phyloP scores from a whole-genome alignment of 805 yeast species.

The Candida coleopterorum region DNA sequence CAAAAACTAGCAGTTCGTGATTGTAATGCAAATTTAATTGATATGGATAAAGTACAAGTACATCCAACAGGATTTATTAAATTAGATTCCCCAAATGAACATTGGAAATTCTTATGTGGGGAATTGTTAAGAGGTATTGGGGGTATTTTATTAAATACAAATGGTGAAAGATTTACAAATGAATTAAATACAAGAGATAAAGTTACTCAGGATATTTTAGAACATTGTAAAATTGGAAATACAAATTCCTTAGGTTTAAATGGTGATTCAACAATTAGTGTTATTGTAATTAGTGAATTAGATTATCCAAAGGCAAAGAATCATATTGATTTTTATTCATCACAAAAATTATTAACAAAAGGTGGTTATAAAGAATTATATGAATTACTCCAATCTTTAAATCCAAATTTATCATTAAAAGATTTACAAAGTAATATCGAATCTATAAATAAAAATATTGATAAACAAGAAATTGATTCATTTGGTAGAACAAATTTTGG shows the following conservation, averaged over 20 bases:
- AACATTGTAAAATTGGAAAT: slow-evolving; percentile 16
- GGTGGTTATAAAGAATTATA: slow-evolving; percentile 19
- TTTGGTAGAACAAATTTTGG: slow-evolving; percentile 33
- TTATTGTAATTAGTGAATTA: slow-evolving; percentile 34
- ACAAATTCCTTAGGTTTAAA: slow-evolving; percentile 1
- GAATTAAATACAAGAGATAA: slow-evolving; percentile 51
- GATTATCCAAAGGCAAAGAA: slow-evolving; percentile 42
- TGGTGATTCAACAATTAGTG: slow-evolving; percentile 14
- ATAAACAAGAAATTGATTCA: slow-evolving; percentile 17
- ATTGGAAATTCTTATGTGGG: slow-evolving; percentile 55
- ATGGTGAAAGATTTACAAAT: slow-evolving; percentile 49
- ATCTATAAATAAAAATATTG: slow-evolving; percentile 10
- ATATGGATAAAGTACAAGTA: slow-evolving; percentile 57
- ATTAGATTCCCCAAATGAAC: slow-evolving; percentile 31
- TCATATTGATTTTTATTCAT: slow-evolving; percentile 49
- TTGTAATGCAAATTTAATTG: slow-evolving; percentile 45
- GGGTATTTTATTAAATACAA: slow-evolving; percentile 46
- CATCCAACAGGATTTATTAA: slow-evolving; percentile 61
- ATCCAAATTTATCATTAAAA: slow-evolving; percentile 11
- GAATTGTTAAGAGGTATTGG: slow-evolving; percentile 59
- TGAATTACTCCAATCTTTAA: slow-evolving; percentile 10
- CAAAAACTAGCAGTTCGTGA: slow-evolving; percentile 41
- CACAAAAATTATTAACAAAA: slow-evolving; percentile 20
- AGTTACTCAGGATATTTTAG: slow-evolving; percentile 42
- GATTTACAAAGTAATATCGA: slow-evolving; percentile 15